Base-by-base conservation (phyloP, 805 yeast species). In the Myxozyma monticola region DNA sequence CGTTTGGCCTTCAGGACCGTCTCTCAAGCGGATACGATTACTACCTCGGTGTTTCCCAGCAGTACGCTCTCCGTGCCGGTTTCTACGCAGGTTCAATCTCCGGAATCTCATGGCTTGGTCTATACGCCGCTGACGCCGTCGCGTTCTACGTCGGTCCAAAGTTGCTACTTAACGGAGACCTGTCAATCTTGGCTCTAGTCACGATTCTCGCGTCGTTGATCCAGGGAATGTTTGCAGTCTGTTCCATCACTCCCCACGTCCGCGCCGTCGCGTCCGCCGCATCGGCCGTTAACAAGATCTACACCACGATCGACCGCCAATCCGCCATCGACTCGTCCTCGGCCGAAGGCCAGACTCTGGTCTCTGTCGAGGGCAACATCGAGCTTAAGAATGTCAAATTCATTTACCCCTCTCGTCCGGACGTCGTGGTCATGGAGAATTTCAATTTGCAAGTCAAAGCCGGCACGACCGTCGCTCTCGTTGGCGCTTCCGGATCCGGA, bases 401-500 rank as follows among this genome's bases (percentile, higher is more conserved):
- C 37, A 56, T 65, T 15, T 65, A 65, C 22, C 69, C 69, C 2
- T 59, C 69, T 12, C 56, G 68, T 2, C 65, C 67, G 1, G 63
- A 63, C 20, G 66, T 63, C 12, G 40, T 52, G 9, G 64, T 65
- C 22, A 50, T 66, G 45, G 49, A 56, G 9, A 53, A 62, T 45
- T 58, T 63, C 38, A 51, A 56, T 25, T 57, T 65, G 18, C 26
- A 35, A 2, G 41, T 66, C 79, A 88, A 90, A 7, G 84, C 91
- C 2, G 96, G 96, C 8, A 68, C 81, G 60, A 88, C 85, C 60
- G 91, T 88, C 31, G 96, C 96, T 9, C 79, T 88, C 59, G 96
- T 88, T 18, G 96, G 96, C 1, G 84, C 95, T 90, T 2, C 82
- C 87, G 21, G 96, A 5, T 60, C 65, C 4, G 88, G 37, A 65